phyloP scores from a whole-genome alignment of 192 early-diverging fungal species.

The Podila verticillata region DNA sequence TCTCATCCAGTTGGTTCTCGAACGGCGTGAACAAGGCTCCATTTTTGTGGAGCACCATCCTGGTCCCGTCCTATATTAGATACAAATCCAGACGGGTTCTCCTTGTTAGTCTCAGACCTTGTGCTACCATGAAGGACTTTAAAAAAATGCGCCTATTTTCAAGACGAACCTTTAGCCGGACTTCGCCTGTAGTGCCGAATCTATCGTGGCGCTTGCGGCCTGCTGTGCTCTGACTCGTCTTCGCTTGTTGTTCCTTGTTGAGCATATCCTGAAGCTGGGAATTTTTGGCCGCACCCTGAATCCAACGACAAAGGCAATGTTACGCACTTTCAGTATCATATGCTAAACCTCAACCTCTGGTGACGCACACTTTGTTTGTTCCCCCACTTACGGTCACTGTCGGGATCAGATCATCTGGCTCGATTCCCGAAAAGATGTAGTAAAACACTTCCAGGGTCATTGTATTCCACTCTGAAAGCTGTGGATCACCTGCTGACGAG shows the following conservation, averaged over 20 bases:
- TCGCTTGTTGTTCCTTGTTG: constrained; percentile 30
- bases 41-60: constrained; percentile 51
- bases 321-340: too few species aligned
- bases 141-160: too few species aligned
- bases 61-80: constrained; percentile 44
- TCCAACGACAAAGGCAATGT: not conserved
- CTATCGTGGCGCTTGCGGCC: constrained; percentile 65
- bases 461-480: constrained; percentile 71
- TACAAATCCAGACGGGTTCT: not conserved
- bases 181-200: constrained; percentile 75
- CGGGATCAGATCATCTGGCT: constrained; percentile 56
- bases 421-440: constrained; percentile 64
- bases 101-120: too few species aligned
- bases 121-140: not conserved
- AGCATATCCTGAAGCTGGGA: constrained; percentile 34
- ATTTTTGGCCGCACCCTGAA: constrained; percentile 20
- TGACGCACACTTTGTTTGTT: not conserved
- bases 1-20: constrained; percentile 33
- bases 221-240: constrained; percentile 14
- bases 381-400: constrained; percentile 11
- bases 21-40: constrained; percentile 49
- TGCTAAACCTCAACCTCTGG: too few species aligned
- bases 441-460: constrained; percentile 71
- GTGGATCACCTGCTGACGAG: constrained; percentile 66
- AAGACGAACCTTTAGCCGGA: constrained; percentile 49